Evolutionary conservation across 345 rosid species (phyloP), one percentile per base, ranked within the genome.

Genomic region (Carallia brachiata): DNA sequence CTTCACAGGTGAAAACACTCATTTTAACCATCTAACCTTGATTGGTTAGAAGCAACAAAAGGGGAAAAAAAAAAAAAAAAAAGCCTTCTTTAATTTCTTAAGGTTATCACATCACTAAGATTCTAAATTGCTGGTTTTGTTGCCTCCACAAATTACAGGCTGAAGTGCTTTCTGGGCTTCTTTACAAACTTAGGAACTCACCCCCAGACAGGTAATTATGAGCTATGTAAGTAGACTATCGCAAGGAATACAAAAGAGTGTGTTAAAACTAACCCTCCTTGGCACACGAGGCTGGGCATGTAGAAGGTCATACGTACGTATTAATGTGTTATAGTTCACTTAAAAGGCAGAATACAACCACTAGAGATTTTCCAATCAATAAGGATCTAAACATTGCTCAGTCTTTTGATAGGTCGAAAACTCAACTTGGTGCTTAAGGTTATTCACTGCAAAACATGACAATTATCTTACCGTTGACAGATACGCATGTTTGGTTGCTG

Each of bases 401-500:
- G 36, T 60, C 19, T 66, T 52, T 73, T 65, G 34, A 53, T 30
- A 61, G 58, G 52, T 64, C 57, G 17, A 36, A 72, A 32, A 1
- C 2, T 32, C 34, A 32, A 32, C 34, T 17, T 65, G 66, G 52
- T 65, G 57, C 48, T 57, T 64, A 36, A 39, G 53, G 36, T 56
- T 27, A 53, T 72, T 47, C 56, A 3, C 36, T 56, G 12, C 30
- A 65, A 68, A 36, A 19, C 48, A 36, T 68, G 70, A 54, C 19
- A 54, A 19, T 27, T 62, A 66, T 52, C 59, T 66, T 50, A 31
- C 19, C 31, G 19, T 73, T 61, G 63, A 62, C 70, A 91, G 96
- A 75, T 94, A 91, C 28, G 96, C 92, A 31, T 94, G 98, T 63
- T 76, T 94, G 57, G 95, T 94, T 28, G 96, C 93, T 5, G 91